A percentile compares a stretch with the other conserved stretches of the same genome.
phyloP scores from a whole-genome alignment of 2,329 filamentous ascomycete genomes.

The Penicillium sp. region DNA sequence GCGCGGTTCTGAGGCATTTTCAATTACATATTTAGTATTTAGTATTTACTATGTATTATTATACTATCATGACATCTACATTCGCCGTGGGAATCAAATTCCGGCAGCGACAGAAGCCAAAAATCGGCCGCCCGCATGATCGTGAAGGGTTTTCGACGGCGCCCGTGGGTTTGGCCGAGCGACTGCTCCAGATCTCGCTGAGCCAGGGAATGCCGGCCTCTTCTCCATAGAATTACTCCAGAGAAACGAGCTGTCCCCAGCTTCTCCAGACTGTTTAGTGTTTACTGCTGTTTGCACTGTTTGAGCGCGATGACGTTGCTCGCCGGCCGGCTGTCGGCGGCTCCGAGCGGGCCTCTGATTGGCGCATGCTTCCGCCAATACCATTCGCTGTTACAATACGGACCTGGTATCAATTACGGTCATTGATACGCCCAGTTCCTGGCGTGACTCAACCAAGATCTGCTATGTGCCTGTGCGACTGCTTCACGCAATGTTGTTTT shows the following conservation, averaged over 20 bases:
- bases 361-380: neutral
- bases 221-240: too few species aligned
- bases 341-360: neutral
- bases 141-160: neutral
- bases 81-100: neutral
- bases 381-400: too few species aligned
- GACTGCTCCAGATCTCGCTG: neutral
- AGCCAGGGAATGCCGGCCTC: conserved; percentile 4
- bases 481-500: too few species aligned
- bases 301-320: neutral
- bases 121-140: neutral
- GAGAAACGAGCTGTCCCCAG: too few species aligned
- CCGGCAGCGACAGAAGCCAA: neutral
- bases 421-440: too few species aligned
- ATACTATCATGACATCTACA: neutral
- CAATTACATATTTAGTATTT: neutral
- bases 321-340: neutral
- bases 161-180: neutral
- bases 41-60: neutral
- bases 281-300: conserved; percentile 4
- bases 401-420: too few species aligned
- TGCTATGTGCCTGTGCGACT: too few species aligned
- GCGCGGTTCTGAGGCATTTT: neutral
- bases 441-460: too few species aligned
- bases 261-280: conserved; percentile 6